These are phyloP conservation scores for Parafenestella ontariensis DNA, from an alignment of 2,329 filamentous ascomycete genomes.

Conservation along the genomic window DNA sequence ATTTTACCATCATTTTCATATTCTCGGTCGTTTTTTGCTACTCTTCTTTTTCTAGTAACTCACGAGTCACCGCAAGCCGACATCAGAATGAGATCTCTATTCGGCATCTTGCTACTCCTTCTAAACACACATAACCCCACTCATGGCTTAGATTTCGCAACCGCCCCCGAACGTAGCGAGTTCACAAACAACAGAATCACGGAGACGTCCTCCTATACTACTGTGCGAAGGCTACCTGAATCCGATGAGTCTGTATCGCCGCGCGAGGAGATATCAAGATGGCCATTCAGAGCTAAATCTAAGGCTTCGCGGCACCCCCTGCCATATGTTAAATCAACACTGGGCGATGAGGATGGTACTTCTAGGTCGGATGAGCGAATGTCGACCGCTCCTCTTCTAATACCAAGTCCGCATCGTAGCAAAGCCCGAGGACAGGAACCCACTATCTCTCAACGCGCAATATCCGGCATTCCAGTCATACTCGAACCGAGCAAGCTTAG, in stretches of 20 bases:
- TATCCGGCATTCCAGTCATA: neutral
- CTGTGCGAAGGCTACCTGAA: neutral
- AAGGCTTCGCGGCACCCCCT: neutral
- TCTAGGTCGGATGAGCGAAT: neutral
- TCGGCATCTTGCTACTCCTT: neutral
- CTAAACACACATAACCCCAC: neutral
- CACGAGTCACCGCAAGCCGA: neutral
- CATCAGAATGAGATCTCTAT: neutral
- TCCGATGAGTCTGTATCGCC: neutral
- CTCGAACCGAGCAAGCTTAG: neutral
- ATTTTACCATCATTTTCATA: neutral
- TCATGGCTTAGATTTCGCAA: neutral
- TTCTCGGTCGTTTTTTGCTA: neutral
- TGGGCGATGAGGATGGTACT: neutral
- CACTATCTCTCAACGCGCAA: neutral
- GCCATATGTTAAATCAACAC: neutral
- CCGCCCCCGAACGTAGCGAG: neutral
- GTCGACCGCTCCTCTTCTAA: neutral
- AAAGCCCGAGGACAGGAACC: neutral
- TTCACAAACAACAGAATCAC: neutral
- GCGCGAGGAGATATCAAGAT: neutral
- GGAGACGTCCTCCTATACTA: neutral
- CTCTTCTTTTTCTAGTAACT: neutral
- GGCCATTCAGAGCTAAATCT: neutral
- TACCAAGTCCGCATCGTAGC: neutral